Evolutionary conservation across 2,329 filamentous ascomycete species (phyloP), one percentile per base, ranked within the genome.

Genomic region (Trichoderma harzianum): DNA sequence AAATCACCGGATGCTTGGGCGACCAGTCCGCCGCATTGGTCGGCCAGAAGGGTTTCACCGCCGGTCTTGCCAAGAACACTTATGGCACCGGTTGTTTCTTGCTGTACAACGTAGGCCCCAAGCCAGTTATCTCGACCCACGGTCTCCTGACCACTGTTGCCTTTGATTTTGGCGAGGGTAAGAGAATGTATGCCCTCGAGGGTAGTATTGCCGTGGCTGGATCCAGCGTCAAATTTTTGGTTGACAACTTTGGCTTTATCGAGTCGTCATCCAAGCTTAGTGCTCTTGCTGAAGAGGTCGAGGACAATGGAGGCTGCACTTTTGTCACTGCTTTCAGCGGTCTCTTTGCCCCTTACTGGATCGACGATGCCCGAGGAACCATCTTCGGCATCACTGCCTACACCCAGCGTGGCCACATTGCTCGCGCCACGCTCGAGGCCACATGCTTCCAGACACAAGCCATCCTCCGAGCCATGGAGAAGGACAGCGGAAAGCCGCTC

Each of bases 21-120:
- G 93, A 96, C 78, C 93, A 96, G 80, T 94, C 92, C 39, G 91
- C 93, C 12, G 93, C 93, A 5, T 83, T 95, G 58, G 93, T 95
- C 32, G 93, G 93, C 28, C 92, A 94, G 78, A 91, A 92, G 79
- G 92, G 90, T 2, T 95, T 95, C 80, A 87, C 86, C 2, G 90
- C 92, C 10, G 93, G 93, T 70, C 86, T 88, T 70, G 93, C 93
- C 64, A 95, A 95, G 85, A 95, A 95, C 80, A 95, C 93, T 0
- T 95, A 95, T 79, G 93, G 93, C 53, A 95, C 93, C 0, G 93
- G 93, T 26, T 95, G 93, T 80, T 96, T 96, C 84, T 82, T 95
- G 75, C 88, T 95, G 7, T 95, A 94, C 83, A 95, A 96, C 78
- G 91, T 94, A 16, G 93, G 93, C 28, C 86, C 90, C 28, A 92